Evolutionary conservation across 108 stramenopile genomes (phyloP).

Genomic region (Cyclostephanos invisitatus): DNA sequence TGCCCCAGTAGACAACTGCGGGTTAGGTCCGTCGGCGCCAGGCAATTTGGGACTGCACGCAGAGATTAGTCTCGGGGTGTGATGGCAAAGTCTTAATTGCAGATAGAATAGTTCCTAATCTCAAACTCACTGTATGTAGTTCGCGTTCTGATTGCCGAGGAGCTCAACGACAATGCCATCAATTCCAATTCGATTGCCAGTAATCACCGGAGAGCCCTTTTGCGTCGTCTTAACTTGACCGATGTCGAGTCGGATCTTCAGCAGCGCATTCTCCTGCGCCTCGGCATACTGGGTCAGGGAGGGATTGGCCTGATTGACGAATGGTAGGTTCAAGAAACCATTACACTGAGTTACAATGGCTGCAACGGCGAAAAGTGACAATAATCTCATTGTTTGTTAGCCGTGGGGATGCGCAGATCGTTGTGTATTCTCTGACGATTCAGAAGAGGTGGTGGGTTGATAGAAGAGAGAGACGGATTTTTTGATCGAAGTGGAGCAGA

Average conservation of each 20-base stretch:
- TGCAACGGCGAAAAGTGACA: not conserved
- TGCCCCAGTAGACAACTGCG: constrained; percentile 59
- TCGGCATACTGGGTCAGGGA: constrained; percentile 32
- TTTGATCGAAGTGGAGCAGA: not conserved
- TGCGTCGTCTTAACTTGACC: constrained; percentile 13
- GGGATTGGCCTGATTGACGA: constrained; percentile 44
- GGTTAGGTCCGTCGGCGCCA: constrained; percentile 67
- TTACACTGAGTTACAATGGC: not conserved
- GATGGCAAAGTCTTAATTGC: not conserved
- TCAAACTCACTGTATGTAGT: constrained; percentile 17
- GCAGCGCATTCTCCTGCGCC: constrained; percentile 32
- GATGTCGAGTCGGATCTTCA: constrained; percentile 50
- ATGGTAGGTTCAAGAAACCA: constrained; percentile 14
- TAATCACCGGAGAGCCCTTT: constrained; percentile 6
- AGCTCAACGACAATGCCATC: constrained; percentile 40
- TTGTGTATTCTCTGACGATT: not conserved
- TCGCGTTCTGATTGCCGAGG: constrained; percentile 24
- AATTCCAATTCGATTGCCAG: constrained; percentile 36
- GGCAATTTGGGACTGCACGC: constrained; percentile 45
- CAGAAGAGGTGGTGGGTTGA: not conserved
- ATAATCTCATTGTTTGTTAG: not conserved
- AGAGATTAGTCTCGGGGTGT: not conserved
- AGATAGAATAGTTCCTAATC: not conserved
- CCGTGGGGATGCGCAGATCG: not conserved
- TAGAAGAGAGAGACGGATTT: not conserved